Conservation (phyloP, 176 grass and related monocot genomes). For the Avena eriantha region DNA sequence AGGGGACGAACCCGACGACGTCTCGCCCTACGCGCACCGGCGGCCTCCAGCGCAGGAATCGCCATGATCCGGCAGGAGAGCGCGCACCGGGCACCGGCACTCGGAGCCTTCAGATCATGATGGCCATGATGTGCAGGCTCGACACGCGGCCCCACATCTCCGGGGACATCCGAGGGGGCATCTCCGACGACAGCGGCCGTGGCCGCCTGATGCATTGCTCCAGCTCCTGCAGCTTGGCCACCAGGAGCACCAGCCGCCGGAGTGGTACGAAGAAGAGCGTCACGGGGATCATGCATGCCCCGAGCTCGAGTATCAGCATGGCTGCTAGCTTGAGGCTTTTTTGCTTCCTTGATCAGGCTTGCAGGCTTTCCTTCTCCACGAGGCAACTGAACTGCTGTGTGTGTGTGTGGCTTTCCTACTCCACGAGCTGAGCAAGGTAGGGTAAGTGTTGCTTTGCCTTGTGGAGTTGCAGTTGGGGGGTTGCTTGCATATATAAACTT, state of each 20-base stretch:
- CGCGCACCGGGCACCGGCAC: background rate
- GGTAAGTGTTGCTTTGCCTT: constrained; percentile 46
- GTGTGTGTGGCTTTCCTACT: constrained; percentile 1
- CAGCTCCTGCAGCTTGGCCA: constrained; percentile 60
- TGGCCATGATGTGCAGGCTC: constrained; percentile 43
- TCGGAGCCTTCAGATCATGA: constrained; percentile 35
- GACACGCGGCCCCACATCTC: constrained; percentile 45
- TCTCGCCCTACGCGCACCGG: background rate
- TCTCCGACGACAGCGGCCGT: background rate
- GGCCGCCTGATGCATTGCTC: constrained; percentile 50
- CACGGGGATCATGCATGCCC: constrained; percentile 70
- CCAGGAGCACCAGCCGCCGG: constrained; percentile 60
- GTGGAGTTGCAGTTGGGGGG: background rate
- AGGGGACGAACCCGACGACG: background rate
- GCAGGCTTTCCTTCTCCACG: background rate
- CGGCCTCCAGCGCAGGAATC: background rate
- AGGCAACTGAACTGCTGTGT: background rate
- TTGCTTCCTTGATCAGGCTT: background rate
- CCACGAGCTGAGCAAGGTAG: background rate
- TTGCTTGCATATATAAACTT: constrained; percentile 49
- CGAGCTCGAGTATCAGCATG: constrained; percentile 69
- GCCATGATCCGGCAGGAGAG: background rate
- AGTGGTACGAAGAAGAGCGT: constrained; percentile 71
- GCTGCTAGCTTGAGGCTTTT: background rate
- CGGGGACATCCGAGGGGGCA: background rate